A percentile compares a stretch with the other conserved stretches of the same genome.
These are phyloP conservation scores for Metschnikowia kunwiensis DNA, from an alignment of 805 yeast genomes.

Conservation along the genomic window DNA sequence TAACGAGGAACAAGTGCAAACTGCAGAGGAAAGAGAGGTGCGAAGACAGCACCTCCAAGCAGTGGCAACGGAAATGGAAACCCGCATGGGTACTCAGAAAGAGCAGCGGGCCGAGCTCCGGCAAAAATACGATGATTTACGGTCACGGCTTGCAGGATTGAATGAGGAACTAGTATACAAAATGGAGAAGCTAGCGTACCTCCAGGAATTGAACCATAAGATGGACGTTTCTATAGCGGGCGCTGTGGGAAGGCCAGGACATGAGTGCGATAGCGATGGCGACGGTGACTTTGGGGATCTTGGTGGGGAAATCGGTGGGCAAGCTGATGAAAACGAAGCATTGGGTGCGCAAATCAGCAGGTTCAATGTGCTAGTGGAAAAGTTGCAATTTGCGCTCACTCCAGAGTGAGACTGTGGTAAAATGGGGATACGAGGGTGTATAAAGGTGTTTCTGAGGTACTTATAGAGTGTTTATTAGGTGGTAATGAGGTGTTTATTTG, in stretches of 20 bases:
- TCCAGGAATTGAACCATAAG: slow-evolving; percentile 17
- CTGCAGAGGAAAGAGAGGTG: slow-evolving; percentile 3
- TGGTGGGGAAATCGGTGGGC: neutral
- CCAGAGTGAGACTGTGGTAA: no score
- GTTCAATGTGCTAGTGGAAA: slow-evolving; percentile 29
- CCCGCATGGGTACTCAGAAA: neutral
- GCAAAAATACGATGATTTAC: slow-evolving; percentile 9
- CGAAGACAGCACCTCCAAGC: slow-evolving; percentile 2
- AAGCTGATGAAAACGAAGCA: neutral
- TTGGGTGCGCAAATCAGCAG: slow-evolving; percentile 21
- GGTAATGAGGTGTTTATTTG: no score
- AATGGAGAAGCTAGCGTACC: slow-evolving; percentile 29
- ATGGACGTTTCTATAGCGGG: slow-evolving; percentile 3
- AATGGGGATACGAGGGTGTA: no score
- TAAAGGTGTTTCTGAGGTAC: no score
- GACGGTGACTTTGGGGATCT: slow-evolving; percentile 12
- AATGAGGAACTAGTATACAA: slow-evolving; percentile 25
- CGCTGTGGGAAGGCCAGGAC: neutral
- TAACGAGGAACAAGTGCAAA: slow-evolving; percentile 15
- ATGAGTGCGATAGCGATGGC: slow-evolving; percentile 21
- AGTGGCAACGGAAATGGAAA: neutral
- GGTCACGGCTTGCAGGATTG: slow-evolving; percentile 12
- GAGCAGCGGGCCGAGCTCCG: slow-evolving; percentile 8
- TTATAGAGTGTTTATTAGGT: no score
- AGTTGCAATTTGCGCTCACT: slow-evolving; percentile 13